These are phyloP conservation scores for Didymella pomorum DNA, from an alignment of 2,329 filamentous ascomycete species.

Conservation along the genomic window DNA sequence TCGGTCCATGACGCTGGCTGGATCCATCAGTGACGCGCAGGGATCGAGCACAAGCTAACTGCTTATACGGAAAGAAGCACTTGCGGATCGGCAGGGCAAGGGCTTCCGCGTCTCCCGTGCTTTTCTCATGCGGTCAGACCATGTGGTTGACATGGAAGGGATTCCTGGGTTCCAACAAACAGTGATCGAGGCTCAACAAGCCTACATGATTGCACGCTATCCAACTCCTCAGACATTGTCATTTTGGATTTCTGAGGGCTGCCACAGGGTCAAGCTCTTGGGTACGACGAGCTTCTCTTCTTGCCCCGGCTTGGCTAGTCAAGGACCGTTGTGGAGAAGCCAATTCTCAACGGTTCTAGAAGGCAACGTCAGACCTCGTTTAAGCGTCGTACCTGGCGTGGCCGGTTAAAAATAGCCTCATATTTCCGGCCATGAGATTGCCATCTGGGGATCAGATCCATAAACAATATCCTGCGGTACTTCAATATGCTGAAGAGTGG, in stretches of 20 bases:
- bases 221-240: not conserved
- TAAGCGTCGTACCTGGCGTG: constrained; percentile 16
- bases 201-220: not conserved
- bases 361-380: constrained; percentile 28
- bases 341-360: constrained; percentile 30
- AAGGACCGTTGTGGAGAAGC: constrained; percentile 29
- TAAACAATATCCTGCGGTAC: constrained; percentile 13
- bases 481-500: not conserved
- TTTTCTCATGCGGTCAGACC: constrained; percentile 16
- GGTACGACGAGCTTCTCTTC: constrained; percentile 19
- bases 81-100: constrained; percentile 24
- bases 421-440: constrained; percentile 16
- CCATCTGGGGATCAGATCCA: constrained; percentile 10
- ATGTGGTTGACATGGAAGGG: constrained; percentile 13
- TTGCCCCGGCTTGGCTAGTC: constrained; percentile 22
- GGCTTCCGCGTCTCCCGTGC: constrained; percentile 21
- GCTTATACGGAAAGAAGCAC: constrained; percentile 23
- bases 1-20: constrained; percentile 33
- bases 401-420: constrained; percentile 30
- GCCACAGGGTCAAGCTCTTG: constrained; percentile 13
- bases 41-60: constrained; percentile 29
- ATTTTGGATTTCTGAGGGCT: not conserved
- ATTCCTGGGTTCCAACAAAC: not conserved
- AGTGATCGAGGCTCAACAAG: not conserved
- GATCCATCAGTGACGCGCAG: constrained; percentile 22